A percentile compares a stretch with the other conserved stretches of the same genome.
Conservation (phyloP, 2,329 filamentous ascomycete genomes). For the Dactylellina haptotyla region DNA sequence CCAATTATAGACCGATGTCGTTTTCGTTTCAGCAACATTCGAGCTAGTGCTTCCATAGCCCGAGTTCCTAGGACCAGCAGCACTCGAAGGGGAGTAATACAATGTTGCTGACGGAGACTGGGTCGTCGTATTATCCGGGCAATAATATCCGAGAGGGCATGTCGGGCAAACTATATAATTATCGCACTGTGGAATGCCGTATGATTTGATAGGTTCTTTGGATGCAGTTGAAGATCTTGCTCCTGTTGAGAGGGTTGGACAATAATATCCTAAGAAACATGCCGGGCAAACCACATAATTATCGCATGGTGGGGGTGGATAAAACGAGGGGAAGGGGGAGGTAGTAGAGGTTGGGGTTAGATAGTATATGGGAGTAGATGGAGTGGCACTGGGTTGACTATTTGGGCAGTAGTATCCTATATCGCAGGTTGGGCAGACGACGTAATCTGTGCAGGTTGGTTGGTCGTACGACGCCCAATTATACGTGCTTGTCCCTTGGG, state of each 20-base stretch:
- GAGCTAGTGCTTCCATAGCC: not conserved
- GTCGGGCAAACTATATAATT: constrained; percentile 40
- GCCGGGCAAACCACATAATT: constrained; percentile 29
- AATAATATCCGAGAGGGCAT: constrained; percentile 30
- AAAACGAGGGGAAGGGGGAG: constrained; percentile 14
- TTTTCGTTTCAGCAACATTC: not conserved
- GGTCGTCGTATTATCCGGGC: not conserved
- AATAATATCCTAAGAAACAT: constrained; percentile 43
- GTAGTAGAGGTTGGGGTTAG: not conserved
- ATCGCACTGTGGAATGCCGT: constrained; percentile 6
- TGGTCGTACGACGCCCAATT: constrained; percentile 42
- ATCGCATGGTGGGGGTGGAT: constrained; percentile 35
- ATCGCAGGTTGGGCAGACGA: constrained; percentile 34
- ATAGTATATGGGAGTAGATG: constrained; percentile 20
- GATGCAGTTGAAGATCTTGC: not conserved
- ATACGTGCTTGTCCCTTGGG: constrained; percentile 20
- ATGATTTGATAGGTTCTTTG: constrained; percentile 5
- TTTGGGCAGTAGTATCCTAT: constrained; percentile 45
- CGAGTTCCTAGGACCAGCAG: not conserved
- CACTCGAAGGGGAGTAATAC: not conserved
- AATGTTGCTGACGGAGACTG: not conserved
- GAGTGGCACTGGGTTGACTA: not conserved
- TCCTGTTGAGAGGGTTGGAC: constrained; percentile 4
- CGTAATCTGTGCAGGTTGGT: constrained; percentile 40
- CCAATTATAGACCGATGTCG: constrained; percentile 32